These are phyloP conservation scores for Leucosporidium yakuticum DNA, from an alignment of 768 basidiomycete species.

Conservation along the genomic window DNA sequence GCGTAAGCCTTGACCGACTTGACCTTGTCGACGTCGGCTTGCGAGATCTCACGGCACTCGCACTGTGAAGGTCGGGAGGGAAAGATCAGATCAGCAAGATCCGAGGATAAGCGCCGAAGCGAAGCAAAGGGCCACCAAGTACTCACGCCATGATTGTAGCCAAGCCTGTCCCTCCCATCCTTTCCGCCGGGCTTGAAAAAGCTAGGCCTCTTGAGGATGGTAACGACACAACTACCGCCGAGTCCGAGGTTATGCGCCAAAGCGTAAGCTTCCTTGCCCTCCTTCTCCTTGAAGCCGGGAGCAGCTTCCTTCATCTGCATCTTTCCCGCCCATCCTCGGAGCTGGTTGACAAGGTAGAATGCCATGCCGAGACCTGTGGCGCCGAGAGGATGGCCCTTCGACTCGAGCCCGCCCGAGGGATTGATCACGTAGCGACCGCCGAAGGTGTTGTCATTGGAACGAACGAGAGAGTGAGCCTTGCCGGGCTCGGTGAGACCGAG, in stretches of 20 bases:
- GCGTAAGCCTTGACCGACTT: neutral
- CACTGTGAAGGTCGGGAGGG: too few relatives aligned
- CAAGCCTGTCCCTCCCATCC: constrained; percentile 64
- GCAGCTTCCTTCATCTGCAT: constrained; percentile 33
- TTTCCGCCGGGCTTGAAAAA: constrained; percentile 62
- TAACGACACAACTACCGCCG: constrained; percentile 57
- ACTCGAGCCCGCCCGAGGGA: constrained; percentile 76
- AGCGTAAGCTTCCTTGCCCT: constrained; percentile 48
- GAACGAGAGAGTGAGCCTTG: constrained; percentile 67
- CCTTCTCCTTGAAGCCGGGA: constrained; percentile 19
- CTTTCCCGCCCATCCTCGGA: constrained; percentile 31
- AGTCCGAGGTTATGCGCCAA: constrained; percentile 78
- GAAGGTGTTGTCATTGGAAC: constrained; percentile 65
- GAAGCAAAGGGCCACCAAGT: neutral
- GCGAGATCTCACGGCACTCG: constrained; percentile 1
- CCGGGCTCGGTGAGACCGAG: constrained; percentile 63
- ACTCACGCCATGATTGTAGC: constrained; percentile 65
- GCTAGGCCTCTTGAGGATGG: constrained; percentile 66
- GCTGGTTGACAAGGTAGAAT: constrained; percentile 26
- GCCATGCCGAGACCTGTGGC: constrained; percentile 33
- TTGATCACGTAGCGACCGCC: constrained; percentile 70
- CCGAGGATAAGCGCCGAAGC: neutral
- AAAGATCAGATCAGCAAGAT: neutral
- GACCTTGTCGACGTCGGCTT: constrained; percentile 2
- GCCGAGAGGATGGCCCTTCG: constrained; percentile 68